phyloP scores from a whole-genome alignment of 129 eudicot genomes.

The Erigeron canadensis region DNA sequence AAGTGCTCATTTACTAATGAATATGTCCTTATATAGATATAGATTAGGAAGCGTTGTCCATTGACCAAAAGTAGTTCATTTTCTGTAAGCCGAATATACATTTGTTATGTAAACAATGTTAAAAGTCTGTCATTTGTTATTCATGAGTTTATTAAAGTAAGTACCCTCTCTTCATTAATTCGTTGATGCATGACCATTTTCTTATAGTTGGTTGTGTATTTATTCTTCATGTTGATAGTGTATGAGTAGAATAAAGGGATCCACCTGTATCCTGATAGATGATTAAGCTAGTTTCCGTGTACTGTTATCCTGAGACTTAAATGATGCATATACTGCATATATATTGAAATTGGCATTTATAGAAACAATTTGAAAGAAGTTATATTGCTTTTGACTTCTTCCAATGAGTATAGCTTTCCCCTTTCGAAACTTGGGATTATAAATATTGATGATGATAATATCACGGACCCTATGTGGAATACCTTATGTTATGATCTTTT shows the following conservation, averaged over 20 bases:
- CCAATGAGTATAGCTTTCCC: background rate
- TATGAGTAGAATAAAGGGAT: background rate
- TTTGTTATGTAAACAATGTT: constrained; percentile 17
- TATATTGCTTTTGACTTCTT: constrained; percentile 12
- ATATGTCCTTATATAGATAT: constrained; percentile 3
- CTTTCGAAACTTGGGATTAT: background rate
- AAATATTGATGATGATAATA: background rate
- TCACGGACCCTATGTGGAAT: background rate
- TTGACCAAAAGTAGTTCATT: constrained; percentile 11
- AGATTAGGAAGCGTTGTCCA: background rate
- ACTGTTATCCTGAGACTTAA: background rate
- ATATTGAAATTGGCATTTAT: background rate
- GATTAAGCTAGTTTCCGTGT: constrained; percentile 3
- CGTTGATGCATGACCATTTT: constrained; percentile 6
- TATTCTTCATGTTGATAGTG: background rate
- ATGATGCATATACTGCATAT: background rate
- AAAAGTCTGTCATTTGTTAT: background rate
- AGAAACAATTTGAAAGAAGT: background rate
- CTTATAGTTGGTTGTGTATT: background rate
- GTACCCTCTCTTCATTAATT: too few species aligned
- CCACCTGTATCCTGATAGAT: constrained; percentile 13
- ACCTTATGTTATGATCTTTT: background rate
- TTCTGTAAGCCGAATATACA: background rate
- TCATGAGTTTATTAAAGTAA: too few species aligned
- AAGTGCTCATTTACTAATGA: background rate